A percentile compares a stretch with the other conserved stretches of the same genome.
Conservation (phyloP, 169 alveolate species). For the Eimeria mitis region DNA sequence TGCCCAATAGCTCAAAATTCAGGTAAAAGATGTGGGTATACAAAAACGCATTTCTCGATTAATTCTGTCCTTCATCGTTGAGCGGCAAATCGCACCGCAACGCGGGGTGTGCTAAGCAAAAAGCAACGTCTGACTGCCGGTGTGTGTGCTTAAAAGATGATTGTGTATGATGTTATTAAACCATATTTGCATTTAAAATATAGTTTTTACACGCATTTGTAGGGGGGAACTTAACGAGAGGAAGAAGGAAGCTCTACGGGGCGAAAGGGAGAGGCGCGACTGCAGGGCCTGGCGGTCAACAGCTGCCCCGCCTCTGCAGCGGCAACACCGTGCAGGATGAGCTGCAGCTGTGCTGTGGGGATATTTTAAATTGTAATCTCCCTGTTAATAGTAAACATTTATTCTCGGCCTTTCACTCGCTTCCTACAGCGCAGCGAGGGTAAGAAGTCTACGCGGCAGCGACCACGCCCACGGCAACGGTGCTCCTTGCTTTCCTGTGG, state of each 20-base stretch:
- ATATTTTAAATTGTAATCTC: background rate
- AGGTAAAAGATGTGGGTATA: background rate
- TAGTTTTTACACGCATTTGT: background rate
- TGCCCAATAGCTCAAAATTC: background rate
- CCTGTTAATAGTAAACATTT: slow-evolving; percentile 1
- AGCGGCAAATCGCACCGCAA: slow-evolving; percentile 17
- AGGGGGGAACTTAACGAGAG: background rate
- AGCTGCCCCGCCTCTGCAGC: slow-evolving; percentile 71
- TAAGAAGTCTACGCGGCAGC: slow-evolving; percentile 12
- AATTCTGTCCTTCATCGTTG: background rate
- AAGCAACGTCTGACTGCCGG: background rate
- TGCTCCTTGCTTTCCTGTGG: background rate
- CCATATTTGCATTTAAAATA: background rate
- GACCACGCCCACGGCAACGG: slow-evolving; percentile 25
- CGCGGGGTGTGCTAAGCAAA: slow-evolving; percentile 28
- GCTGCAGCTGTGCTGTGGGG: slow-evolving; percentile 41
- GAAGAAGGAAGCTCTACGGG: slow-evolving; percentile 23
- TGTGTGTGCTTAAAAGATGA: background rate
- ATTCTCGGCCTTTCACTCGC: slow-evolving; percentile 72
- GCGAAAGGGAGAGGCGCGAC: slow-evolving; percentile 50
- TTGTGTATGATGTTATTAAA: background rate
- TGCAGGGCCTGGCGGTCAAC: slow-evolving; percentile 48
- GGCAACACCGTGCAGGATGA: slow-evolving; percentile 44
- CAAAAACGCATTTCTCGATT: background rate
- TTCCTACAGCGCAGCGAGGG: slow-evolving; percentile 68